Evolutionary conservation across 805 yeast species (phyloP), one percentile per base, ranked within the genome.

Genomic region (Komagataella populi): DNA sequence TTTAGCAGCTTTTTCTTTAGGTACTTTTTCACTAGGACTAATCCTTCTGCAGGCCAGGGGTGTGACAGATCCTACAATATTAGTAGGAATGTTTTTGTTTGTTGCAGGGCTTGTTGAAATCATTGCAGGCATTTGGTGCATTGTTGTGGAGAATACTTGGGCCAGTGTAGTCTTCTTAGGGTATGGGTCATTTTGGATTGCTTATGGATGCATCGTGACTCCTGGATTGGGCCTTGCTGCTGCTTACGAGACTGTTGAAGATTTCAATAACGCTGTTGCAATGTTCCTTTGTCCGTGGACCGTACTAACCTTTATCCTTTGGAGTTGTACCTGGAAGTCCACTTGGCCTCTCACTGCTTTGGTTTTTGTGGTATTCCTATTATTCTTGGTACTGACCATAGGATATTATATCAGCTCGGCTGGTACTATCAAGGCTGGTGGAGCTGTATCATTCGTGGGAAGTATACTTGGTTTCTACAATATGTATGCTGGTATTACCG

Each of bases 121-220:
- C 3, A 64, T 76, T 45, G 74, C 74, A 44, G 83, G 83, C 3
- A 56, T 76, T 7, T 71, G 79, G 70, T 77, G 79, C 57, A 60
- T 77, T 49, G 55, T 71, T 17, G 58, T 71, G 44, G 80, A 80
- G 48, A 77, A 77, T 60, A 73, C 80, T 1, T 78, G 80, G 72
- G 83, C 78, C 22, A 73, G 73, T 44, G 72, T 79, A 47, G 76
- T 78, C 1, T 69, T 78, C 49, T 63, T 71, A 23, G 70, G 74
- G 60, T 78, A 72, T 63, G 83, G 82, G 22, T 76, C 79, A 0
- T 78, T 78, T 59, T 78, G 80, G 76, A 62, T 74, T 50, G 66
- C 75, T 3, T 77, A 69, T 57, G 76, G 76, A 2, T 71, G 73
- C 51, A 64, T 77, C 6, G 60, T 69, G 51, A 70, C 74, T 54